Conservation (phyloP, 2,329 filamentous ascomycete genomes). For the Capronia epimyces region DNA sequence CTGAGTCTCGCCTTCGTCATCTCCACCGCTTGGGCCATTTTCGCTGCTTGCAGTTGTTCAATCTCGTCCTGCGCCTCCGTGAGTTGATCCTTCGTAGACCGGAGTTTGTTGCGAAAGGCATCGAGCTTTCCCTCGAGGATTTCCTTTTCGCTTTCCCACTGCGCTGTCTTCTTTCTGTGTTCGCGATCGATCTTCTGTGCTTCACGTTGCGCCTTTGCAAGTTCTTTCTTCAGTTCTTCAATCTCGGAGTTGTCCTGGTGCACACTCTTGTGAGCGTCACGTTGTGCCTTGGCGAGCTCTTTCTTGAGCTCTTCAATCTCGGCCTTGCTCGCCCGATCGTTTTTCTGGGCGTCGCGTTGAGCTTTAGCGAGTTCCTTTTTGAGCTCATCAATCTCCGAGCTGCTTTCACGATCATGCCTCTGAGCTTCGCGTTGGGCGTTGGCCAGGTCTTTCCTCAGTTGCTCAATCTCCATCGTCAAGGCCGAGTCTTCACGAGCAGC, state of each 20-base stretch:
- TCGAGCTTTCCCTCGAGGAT: conserved; percentile 66
- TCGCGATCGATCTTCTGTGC: conserved; percentile 46
- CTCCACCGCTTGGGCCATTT: conserved; percentile 32
- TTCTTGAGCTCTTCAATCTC: conserved; percentile 46
- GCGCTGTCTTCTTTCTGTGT: conserved; percentile 52
- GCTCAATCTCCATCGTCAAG: conserved; percentile 39
- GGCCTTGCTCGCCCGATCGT: conserved; percentile 44
- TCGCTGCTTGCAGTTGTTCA: conserved; percentile 39
- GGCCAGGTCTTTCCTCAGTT: conserved; percentile 48
- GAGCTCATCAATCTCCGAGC: conserved; percentile 45
- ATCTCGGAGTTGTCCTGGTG: conserved; percentile 43
- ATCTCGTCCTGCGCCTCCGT: conserved; percentile 57
- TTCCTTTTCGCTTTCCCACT: conserved; percentile 58
- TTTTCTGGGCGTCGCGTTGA: conserved; percentile 44
- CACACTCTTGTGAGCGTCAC: conserved; percentile 45
- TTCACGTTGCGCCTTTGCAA: conserved; percentile 49
- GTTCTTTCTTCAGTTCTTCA: conserved; percentile 46
- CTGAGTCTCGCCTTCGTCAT: conserved; percentile 24
- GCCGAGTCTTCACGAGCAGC: conserved; percentile 43
- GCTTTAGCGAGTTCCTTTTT: conserved; percentile 48
- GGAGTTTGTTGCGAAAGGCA: conserved; percentile 64
- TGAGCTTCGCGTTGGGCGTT: conserved; percentile 49
- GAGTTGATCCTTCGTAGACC: conserved; percentile 64
- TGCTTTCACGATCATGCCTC: conserved; percentile 45
- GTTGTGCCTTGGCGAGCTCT: conserved; percentile 49